These are phyloP conservation scores for Colletotrichum agaves DNA, from an alignment of 2,329 filamentous ascomycete genomes.

Conservation along the genomic window DNA sequence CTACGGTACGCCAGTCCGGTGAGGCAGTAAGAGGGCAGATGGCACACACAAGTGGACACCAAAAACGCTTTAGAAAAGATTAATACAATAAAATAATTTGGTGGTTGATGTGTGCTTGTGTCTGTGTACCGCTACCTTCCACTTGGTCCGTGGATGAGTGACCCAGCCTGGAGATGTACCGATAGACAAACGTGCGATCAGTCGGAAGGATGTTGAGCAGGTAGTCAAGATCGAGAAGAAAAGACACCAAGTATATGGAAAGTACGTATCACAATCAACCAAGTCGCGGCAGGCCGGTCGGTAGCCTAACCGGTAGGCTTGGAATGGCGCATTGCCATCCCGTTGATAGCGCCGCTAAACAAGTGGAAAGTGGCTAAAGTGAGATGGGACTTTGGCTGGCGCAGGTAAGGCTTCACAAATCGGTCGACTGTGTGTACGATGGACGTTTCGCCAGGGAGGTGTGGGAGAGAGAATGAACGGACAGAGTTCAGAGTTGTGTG, in stretches of 20 bases:
- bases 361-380: conserved; percentile 12
- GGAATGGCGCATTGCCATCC: conserved; percentile 31
- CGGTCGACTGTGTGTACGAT: neutral
- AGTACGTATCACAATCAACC: neutral
- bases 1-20: conserved; percentile 30
- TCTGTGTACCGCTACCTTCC: conserved; percentile 12
- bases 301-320: conserved; percentile 13
- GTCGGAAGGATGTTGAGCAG: neutral
- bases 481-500: no score
- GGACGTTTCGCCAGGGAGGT: conserved; percentile 34
- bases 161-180: conserved; percentile 14
- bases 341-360: conserved; percentile 27
- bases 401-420: conserved; percentile 21
- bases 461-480: neutral
- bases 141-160: conserved; percentile 18
- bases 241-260: no score
- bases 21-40: conserved; percentile 17
- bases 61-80: neutral
- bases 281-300: conserved; percentile 12
- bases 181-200: neutral
- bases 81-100: neutral
- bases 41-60: conserved; percentile 4
- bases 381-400: conserved; percentile 4
- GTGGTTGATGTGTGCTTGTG: conserved; percentile 7
- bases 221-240: conserved; percentile 1